Base-by-base conservation (phyloP, 148 eudicot genomes). In the Amaranthus hypochondriacus region DNA sequence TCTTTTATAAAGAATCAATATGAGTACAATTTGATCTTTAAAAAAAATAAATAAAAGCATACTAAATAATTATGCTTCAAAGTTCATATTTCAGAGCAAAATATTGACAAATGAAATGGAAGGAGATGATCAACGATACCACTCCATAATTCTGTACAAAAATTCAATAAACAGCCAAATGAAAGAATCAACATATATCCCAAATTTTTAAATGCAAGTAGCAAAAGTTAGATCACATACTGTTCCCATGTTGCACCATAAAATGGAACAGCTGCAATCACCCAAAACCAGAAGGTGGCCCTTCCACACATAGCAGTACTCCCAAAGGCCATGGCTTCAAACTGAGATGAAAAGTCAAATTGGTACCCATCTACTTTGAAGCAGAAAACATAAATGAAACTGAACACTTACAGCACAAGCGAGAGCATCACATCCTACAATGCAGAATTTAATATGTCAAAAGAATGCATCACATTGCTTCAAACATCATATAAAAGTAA, bases 201-300 rank as follows among this genome's bases (percentile, higher is more conserved):
- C 39, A 28, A 28, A 28, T 28, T 28, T 28, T 28, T 28, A 28
- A 28, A 73, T 13, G 15, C 51, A 50, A 72, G 77, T 7, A 78
- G 52, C 39, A 78, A 69, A 48, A 15, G 77, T 10, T 47, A 47
- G 64, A 51, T 51, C 79, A 88, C 96, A 76, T 88, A 94, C 97
- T 83, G 79, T 82, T 95, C 98, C 98, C 97, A 95, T 52, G 98
- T 95, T 50, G 98, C 98, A 66, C 85, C 86, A 83, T 90, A 92
- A 77, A 96, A 92, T 72, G 97, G 91, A 77, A 92, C 70, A 1
- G 96, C 96, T 70, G 97, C 83, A 74, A 92, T 89, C 70, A 86
- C 89, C 96, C 96, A 92, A 57, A 84, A 92, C 97, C 91, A 92
- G 78, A 96, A 92, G 64, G 96, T 86, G 80, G 75, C 52, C 69